phyloP scores from a whole-genome alignment of 495 filamentous ascomycete genomes.

The Aspergillus baeticus region DNA sequence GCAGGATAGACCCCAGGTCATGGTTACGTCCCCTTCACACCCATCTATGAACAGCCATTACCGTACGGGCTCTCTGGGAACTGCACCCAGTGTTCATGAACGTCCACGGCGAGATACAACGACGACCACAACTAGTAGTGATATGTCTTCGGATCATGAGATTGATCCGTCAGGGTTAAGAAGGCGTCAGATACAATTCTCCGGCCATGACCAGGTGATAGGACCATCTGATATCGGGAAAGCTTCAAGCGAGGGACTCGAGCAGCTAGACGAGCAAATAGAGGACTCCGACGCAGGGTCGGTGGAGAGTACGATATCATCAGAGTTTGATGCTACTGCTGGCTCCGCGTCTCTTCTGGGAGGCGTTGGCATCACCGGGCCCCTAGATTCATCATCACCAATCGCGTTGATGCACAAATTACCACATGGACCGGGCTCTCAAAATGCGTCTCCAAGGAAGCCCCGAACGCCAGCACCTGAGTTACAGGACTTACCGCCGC shows the following conservation, averaged over 20 bases:
- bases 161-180: slow-evolving; percentile 67
- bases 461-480: slow-evolving; percentile 56
- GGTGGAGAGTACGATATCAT: slow-evolving; percentile 62
- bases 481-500: slow-evolving; percentile 79
- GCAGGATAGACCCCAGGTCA: slow-evolving; percentile 51
- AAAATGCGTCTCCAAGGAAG: slow-evolving; percentile 57
- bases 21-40: slow-evolving; percentile 54
- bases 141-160: slow-evolving; percentile 89
- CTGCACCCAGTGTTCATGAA: slow-evolving; percentile 65
- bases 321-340: slow-evolving; percentile 65
- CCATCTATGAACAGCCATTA: slow-evolving; percentile 48
- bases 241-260: slow-evolving; percentile 48
- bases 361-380: slow-evolving; percentile 46
- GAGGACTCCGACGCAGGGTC: slow-evolving; percentile 64
- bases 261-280: slow-evolving; percentile 49
- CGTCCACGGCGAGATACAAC: slow-evolving; percentile 79
- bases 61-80: slow-evolving; percentile 73
- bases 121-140: slow-evolving; percentile 89
- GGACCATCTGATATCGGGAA: slow-evolving; percentile 61
- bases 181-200: slow-evolving; percentile 56
- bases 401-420: slow-evolving; percentile 45
- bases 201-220: slow-evolving; percentile 49
- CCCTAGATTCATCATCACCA: slow-evolving; percentile 43
- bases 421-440: slow-evolving; percentile 35
- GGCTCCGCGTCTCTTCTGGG: slow-evolving; percentile 61